Base-by-base conservation (phyloP, 305 asterid genomes). In the Lippia alba region DNA sequence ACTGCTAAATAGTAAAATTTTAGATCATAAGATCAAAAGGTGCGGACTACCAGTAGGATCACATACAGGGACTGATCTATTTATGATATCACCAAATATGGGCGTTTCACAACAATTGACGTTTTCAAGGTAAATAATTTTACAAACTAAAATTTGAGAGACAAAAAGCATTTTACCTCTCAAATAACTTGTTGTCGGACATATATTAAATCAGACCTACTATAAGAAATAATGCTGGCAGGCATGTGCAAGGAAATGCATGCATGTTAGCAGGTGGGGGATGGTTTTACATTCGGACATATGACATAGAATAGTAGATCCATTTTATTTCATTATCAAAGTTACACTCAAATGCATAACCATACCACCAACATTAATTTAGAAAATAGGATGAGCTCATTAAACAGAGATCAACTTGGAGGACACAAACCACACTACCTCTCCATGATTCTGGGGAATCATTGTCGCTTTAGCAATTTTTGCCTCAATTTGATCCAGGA, bases 391-490 rank as follows among this genome's bases (percentile, higher is more conserved):
- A 66, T 49, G 70, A 39, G 30, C 20, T 56, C 34, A 24, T 44
- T 51, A 56, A n/a, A 53, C 17, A 58, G 30, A 67, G 1, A 56
- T 15, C 49, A 68, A 46, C 12, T 8, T n/a, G 49, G 57, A 66
- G 71, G 18, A 18, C n/a, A 61, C 50, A 45, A 60, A 63, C 56
- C 83, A 32, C 41, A 59, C 59, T 84, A 91, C 99, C 98, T 94
- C 99, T 78, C 99, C 97, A 76, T 91, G 92, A 58, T 32, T 75
- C 78, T 64, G 77, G 9, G 97, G 96, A 57, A 94, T 77, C 95
- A 80, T 90, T 64, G 99, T 84, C 12, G 67, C 97, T 86, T 76
- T 90, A n/a, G 97, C 95, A 64, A 91, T 91, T 82, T 91, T 94
- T 70, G 82, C 82, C 91, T 94, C 99, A 59, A 94, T 82, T 44